Evolutionary conservation across 495 filamentous ascomycete genomes (phyloP), one percentile per base, ranked within the genome.

Genomic region (Hyaloscypha variabilis): DNA sequence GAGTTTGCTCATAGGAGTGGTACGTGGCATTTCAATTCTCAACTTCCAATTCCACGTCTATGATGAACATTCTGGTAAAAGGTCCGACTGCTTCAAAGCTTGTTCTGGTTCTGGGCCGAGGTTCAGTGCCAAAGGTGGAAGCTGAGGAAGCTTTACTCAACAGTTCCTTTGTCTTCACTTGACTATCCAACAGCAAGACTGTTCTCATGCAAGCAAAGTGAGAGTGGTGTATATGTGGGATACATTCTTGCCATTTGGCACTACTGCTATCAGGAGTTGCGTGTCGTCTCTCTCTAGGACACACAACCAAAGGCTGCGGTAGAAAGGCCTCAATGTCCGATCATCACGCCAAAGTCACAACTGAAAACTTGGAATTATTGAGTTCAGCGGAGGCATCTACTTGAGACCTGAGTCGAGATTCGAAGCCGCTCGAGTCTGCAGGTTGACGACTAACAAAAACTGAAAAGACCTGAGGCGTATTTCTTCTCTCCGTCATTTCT

Each of bases 21-120:
- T 59, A 28, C n/a, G 57, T 55, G 50, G 29, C 23, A 46, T 49
- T 51, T 60, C 49, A 54, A n/a, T n/a, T 60, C 11, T 50, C 55
- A 21, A n/a, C 5, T 49, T 39, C 65, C 8, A 62, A 57, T 29
- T 6, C 25, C 19, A 49, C 51, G 81, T 81, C 82, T 54, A 74
- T 86, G 85, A 87, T 87, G 85, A 84, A 65, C 74, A 70, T 73
- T 46, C 69, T 83, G 85, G 85, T 87, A 87, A 87, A 87, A 87
- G 85, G 84, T 82, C 82, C 67, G 82, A 87, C 79, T 78, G 77
- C 76, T 60, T 70, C 69, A 69, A 72, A 72, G 76, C 75, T 73
- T 64, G 58, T 77, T 75, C 74, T 76, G 76, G 70, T 78, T 76
- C 70, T 67, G 68, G 39, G 69, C 39, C 50, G 58, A 60, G 14